Percentiles rank a stretch among this genome's conserved stretches.
Evolutionary conservation across 2,329 filamentous ascomycete genomes (phyloP).

Genomic region (Colletotrichum liriopes): DNA sequence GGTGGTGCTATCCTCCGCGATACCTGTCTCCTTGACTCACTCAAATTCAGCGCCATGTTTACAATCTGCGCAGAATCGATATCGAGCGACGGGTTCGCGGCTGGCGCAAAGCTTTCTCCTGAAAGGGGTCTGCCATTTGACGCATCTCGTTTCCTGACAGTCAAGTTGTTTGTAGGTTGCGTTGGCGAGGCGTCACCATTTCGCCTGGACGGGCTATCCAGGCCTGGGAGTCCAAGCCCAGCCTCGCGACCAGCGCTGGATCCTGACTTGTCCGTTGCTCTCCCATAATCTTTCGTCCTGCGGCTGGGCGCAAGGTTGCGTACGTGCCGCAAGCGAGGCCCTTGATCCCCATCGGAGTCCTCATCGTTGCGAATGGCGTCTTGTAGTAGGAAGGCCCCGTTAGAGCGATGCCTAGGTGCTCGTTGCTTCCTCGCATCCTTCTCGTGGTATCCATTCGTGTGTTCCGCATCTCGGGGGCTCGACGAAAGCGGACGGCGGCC

Average conservation of each 20-base stretch:
- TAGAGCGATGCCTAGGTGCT: slow-evolving; percentile 60
- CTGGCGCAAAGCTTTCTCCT: slow-evolving; percentile 40
- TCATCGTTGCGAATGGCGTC: slow-evolving; percentile 56
- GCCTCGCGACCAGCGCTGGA: slow-evolving; percentile 36
- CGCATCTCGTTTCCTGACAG: slow-evolving; percentile 41
- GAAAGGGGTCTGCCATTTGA: slow-evolving; percentile 45
- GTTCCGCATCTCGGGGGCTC: slow-evolving; percentile 44
- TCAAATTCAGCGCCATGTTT: slow-evolving; percentile 90
- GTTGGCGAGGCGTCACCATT: slow-evolving; percentile 31
- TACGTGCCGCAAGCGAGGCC: slow-evolving; percentile 49
- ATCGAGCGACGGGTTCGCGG: slow-evolving; percentile 62
- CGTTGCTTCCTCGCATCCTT: slow-evolving; percentile 45
- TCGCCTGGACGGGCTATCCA: slow-evolving; percentile 23
- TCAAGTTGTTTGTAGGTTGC: slow-evolving; percentile 28
- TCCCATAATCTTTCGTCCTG: slow-evolving; percentile 31
- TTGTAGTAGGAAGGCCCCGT: slow-evolving; percentile 67
- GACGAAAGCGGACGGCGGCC: slow-evolving; percentile 24
- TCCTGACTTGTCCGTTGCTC: slow-evolving; percentile 31
- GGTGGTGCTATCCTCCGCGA: slow-evolving; percentile 70
- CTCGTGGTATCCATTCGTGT: slow-evolving; percentile 42
- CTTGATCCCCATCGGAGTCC: slow-evolving; percentile 51
- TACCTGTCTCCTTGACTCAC: slow-evolving; percentile 81
- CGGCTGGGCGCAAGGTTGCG: slow-evolving; percentile 43
- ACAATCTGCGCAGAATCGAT: slow-evolving; percentile 92
- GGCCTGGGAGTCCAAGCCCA: slow-evolving; percentile 11